Percentiles rank a stretch among this genome's conserved stretches.
Evolutionary conservation across 129 eudicot species (phyloP).

Genomic region (Silybum marianum): DNA sequence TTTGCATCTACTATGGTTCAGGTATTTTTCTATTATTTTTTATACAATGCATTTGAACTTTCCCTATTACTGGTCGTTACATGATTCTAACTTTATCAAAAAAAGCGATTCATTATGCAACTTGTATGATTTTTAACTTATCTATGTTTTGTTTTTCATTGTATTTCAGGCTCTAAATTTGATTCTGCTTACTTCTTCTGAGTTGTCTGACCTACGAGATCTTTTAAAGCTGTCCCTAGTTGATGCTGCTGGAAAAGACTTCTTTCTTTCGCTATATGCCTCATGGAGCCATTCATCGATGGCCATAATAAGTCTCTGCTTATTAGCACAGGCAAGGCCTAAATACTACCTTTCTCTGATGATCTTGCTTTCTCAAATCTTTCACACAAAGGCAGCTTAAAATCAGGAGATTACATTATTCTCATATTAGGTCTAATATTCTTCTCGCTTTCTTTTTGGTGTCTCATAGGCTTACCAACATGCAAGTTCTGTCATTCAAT

Average conservation of each 20-base stretch:
- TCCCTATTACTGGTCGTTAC: neutral
- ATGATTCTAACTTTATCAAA: neutral
- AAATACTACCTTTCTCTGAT: neutral
- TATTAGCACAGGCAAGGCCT: conserved; percentile 82
- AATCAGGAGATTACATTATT: neutral
- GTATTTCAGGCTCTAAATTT: conserved; percentile 78
- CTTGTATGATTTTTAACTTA: conserved; percentile 6
- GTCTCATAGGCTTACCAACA: conserved; percentile 72
- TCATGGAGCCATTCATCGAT: conserved; percentile 98
- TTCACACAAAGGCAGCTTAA: too few species aligned
- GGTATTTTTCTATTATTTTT: conserved; percentile 41
- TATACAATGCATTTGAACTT: neutral
- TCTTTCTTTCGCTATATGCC: conserved; percentile 81
- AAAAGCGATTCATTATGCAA: conserved; percentile 9
- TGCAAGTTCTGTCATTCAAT: conserved; percentile 85
- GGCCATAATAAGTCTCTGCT: conserved; percentile 95
- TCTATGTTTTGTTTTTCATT: conserved; percentile 4
- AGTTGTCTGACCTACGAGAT: conserved; percentile 82
- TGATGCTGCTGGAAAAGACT: conserved; percentile 72
- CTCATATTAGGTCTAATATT: conserved; percentile 1
- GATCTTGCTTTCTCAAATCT: neutral
- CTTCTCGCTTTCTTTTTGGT: conserved; percentile 20
- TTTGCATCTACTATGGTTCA: conserved; percentile 95
- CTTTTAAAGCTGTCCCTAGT: conserved; percentile 71
- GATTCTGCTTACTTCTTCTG: conserved; percentile 88